A percentile compares a stretch with the other conserved stretches of the same genome.
These are phyloP conservation scores for Exophiala dermatitidis DNA, from an alignment of 2,329 filamentous ascomycete genomes.

Conservation along the genomic window DNA sequence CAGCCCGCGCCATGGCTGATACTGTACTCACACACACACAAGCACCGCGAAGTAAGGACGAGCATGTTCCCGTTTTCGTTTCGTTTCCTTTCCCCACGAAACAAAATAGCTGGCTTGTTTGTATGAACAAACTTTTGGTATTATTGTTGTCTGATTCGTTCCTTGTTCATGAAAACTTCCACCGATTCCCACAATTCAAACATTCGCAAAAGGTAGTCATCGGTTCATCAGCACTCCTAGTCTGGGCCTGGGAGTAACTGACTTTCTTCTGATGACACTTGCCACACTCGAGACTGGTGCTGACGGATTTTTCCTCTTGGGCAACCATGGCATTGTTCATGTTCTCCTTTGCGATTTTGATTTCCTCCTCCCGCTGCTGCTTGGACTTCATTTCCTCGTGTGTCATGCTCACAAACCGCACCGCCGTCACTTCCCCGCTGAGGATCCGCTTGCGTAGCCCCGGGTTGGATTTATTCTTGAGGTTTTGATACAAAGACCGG, in stretches of 20 bases:
- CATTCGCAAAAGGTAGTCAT: constrained; percentile 46
- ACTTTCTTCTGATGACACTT: constrained; percentile 92
- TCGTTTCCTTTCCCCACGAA: neutral
- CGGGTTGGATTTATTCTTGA: constrained; percentile 85
- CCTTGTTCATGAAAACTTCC: constrained; percentile 29
- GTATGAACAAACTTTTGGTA: no score
- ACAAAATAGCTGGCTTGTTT: no score
- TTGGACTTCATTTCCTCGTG: constrained; percentile 86
- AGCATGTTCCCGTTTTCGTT: neutral
- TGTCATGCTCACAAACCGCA: constrained; percentile 75
- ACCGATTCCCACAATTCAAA: constrained; percentile 43
- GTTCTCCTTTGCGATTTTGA: constrained; percentile 77
- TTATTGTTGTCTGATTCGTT: no score
- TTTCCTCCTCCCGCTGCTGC: constrained; percentile 68
- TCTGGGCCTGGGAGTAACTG: constrained; percentile 93
- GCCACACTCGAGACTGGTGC: constrained; percentile 76
- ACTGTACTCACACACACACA: neutral
- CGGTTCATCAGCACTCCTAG: constrained; percentile 88
- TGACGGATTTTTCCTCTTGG: constrained; percentile 84
- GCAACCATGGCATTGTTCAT: constrained; percentile 96
- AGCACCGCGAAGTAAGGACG: no score
- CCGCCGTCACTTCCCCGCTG: constrained; percentile 61
- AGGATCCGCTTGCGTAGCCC: constrained; percentile 70
- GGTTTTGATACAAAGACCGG: constrained; percentile 84
- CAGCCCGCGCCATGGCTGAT: neutral